phyloP scores from a whole-genome alignment of 495 filamentous ascomycete genomes.

The Trichoderma gamsii region DNA sequence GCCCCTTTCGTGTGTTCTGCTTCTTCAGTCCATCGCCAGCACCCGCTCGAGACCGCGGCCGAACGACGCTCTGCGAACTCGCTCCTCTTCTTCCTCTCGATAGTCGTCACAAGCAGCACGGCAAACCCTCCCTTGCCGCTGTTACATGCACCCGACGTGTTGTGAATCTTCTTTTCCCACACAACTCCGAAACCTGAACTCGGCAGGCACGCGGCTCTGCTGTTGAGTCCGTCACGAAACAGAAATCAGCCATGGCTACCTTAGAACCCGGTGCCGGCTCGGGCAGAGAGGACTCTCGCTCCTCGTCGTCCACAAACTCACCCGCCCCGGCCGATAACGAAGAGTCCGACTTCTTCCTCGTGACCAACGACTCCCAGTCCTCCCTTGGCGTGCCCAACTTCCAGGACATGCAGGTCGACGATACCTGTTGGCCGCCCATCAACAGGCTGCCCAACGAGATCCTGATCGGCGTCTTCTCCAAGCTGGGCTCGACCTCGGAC shows the following conservation, averaged over 20 bases:
- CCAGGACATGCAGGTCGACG: constrained; percentile 62
- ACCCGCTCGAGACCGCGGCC: not conserved
- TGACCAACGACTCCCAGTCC: constrained; percentile 82
- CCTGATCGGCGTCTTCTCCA: constrained; percentile 84
- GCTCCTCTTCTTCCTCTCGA: not conserved
- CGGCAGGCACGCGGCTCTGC: not conserved
- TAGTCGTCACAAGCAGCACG: not conserved
- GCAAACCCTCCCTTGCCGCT: not conserved
- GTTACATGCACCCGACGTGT: not conserved
- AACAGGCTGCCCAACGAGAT: constrained; percentile 87
- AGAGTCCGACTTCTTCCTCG: constrained; percentile 87
- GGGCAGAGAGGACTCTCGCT: constrained; percentile 29
- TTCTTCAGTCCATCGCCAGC: not conserved
- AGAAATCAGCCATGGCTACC: not conserved
- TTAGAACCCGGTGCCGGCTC: not conserved
- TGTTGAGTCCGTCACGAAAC: not conserved
- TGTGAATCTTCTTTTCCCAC: not conserved
- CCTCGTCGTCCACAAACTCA: constrained; percentile 75
- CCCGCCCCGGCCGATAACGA: constrained; percentile 72
- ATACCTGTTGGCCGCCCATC: constrained; percentile 65
- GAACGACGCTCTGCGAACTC: not conserved
- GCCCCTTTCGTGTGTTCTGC: not conserved
- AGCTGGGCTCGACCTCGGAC: constrained; percentile 66
- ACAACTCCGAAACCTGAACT: not conserved
- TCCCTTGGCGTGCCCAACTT: constrained; percentile 75